Conservation (phyloP, 1,284 basidiomycete genomes). For the Apiotrichum sp. region DNA sequence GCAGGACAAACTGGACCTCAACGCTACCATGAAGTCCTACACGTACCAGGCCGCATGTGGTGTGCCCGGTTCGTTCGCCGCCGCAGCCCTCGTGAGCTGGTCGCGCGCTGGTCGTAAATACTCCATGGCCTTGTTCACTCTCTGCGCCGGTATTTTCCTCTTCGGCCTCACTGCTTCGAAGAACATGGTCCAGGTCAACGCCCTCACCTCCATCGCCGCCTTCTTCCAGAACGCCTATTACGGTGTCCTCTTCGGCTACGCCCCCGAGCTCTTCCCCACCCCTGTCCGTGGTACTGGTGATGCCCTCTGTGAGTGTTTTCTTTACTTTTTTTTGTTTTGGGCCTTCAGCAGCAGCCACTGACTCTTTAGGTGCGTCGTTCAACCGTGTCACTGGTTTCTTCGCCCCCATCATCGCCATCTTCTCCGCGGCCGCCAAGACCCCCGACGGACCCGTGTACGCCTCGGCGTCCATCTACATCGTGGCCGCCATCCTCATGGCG, state of each 20-base stretch:
- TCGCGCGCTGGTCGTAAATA: slow-evolving; percentile 52
- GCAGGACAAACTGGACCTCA: slow-evolving; percentile 26
- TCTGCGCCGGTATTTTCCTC: slow-evolving; percentile 56
- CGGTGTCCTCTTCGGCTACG: slow-evolving; percentile 58
- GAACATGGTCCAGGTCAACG: slow-evolving; percentile 51
- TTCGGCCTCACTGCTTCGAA: slow-evolving; percentile 59
- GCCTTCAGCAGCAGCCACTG: no score
- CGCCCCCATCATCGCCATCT: slow-evolving; percentile 32
- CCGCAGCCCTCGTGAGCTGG: slow-evolving; percentile 55
- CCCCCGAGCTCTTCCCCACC: slow-evolving; percentile 61
- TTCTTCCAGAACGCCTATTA: slow-evolving; percentile 52
- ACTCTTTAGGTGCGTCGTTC: slow-evolving; percentile 51
- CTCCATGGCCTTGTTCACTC: slow-evolving; percentile 53
- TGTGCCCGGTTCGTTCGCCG: slow-evolving; percentile 57
- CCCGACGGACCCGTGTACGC: slow-evolving; percentile 55
- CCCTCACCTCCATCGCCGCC: slow-evolving; percentile 54
- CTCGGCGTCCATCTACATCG: slow-evolving; percentile 54
- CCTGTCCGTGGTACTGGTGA: slow-evolving; percentile 61
- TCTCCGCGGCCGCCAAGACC: slow-evolving; percentile 17
- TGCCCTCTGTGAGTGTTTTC: no score
- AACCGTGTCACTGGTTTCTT: slow-evolving; percentile 56
- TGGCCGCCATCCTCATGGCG: slow-evolving; percentile 49
- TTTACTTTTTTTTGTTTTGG: no score
- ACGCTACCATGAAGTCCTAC: slow-evolving; percentile 52
- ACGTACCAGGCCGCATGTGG: slow-evolving; percentile 50